Evolutionary conservation across 2,329 filamentous ascomycete genomes (phyloP).

Genomic region (Fusarium anthophilum): DNA sequence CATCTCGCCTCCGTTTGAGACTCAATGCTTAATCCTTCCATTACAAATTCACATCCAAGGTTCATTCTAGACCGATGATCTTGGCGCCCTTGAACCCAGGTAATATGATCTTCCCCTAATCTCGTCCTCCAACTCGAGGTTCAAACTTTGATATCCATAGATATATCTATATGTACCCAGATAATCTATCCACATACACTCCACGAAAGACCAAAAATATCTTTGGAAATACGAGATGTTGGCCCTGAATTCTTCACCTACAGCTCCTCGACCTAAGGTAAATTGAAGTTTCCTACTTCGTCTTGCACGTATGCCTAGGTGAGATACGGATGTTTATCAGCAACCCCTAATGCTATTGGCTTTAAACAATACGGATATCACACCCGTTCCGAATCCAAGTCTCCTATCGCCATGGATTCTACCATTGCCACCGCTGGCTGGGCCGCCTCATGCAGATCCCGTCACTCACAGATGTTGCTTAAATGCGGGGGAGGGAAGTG

Average conservation of each 20-base stretch:
- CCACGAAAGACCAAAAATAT: neutral
- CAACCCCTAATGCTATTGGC: neutral
- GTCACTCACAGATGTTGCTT: neutral
- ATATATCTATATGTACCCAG: neutral
- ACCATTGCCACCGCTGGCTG: neutral
- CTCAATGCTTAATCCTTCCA: slow-evolving; percentile 9
- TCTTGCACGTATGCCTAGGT: neutral
- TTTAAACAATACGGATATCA: neutral
- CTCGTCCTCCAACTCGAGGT: neutral
- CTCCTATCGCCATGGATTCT: slow-evolving; percentile 20
- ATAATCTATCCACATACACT: neutral
- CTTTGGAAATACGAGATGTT: neutral
- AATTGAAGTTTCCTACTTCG: neutral
- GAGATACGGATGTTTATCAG: neutral
- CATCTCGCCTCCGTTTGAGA: slow-evolving; percentile 33
- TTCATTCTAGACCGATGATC: slow-evolving; percentile 11
- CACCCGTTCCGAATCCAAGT: neutral
- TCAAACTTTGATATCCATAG: neutral
- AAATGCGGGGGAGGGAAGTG: neutral
- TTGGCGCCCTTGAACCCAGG: neutral
- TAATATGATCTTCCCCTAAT: slow-evolving; percentile 25
- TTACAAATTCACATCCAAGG: neutral
- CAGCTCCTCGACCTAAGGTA: neutral
- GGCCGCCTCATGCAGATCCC: slow-evolving; percentile 11
- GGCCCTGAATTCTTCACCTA: neutral